Evolutionary conservation across 306 rosid genomes (phyloP).

Genomic region (Corylus heterophylla): DNA sequence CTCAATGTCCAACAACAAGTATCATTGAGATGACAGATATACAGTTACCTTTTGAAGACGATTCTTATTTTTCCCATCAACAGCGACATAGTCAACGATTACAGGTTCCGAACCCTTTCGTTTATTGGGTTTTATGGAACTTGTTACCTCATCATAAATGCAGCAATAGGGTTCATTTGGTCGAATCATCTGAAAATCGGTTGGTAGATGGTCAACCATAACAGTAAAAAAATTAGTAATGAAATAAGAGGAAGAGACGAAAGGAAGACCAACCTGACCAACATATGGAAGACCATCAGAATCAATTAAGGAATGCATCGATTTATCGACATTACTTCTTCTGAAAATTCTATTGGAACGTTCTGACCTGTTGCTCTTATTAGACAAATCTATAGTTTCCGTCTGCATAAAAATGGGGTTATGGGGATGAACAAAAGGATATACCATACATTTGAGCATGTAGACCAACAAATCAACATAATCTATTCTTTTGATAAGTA

Average conservation of each 20-base stretch:
- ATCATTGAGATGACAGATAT: background rate
- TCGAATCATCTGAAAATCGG: slow-evolving; percentile 58
- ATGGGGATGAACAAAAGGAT: background rate
- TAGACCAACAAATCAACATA: background rate
- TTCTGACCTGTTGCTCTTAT: slow-evolving; percentile 43
- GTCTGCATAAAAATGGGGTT: slow-evolving; percentile 49
- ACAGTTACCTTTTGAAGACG: slow-evolving; percentile 63
- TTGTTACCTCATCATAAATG: slow-evolving; percentile 52
- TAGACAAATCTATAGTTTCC: slow-evolving; percentile 76
- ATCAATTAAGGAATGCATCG: slow-evolving; percentile 49
- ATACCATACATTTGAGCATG: background rate
- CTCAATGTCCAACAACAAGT: slow-evolving; percentile 6
- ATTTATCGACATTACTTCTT: slow-evolving; percentile 57
- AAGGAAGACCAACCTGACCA: slow-evolving; percentile 78
- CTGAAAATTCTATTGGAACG: slow-evolving; percentile 45
- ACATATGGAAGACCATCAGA: slow-evolving; percentile 97
- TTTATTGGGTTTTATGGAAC: slow-evolving; percentile 26
- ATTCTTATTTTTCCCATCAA: slow-evolving; percentile 65
- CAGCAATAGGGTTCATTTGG: slow-evolving; percentile 80
- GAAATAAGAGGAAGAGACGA: background rate
- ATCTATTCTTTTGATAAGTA: background rate
- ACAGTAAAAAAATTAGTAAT: background rate
- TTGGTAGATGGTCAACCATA: background rate
- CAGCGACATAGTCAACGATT: slow-evolving; percentile 79
- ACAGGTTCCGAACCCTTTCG: slow-evolving; percentile 83